Conservation (phyloP, 78 protist species). For the Dictyostelium purpureum region DNA sequence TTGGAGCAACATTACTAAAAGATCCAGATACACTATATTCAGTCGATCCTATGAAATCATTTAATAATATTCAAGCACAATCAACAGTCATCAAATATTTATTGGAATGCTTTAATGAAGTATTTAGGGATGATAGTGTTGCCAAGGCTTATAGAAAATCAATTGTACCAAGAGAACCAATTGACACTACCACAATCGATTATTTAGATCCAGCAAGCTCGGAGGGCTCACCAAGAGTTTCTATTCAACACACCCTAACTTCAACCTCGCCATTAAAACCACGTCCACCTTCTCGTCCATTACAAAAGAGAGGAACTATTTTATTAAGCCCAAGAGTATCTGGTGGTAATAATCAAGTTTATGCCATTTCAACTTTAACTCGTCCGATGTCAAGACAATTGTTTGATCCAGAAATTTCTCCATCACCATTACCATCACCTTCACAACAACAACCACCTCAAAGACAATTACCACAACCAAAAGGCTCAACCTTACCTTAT, state of each 20-base stretch:
- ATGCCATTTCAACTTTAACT: slow-evolving; percentile 37
- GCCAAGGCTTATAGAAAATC: slow-evolving; percentile 30
- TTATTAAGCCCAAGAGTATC: slow-evolving; percentile 28
- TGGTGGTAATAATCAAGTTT: slow-evolving; percentile 8
- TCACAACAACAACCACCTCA: slow-evolving; percentile 29
- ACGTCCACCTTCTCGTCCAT: slow-evolving; percentile 30
- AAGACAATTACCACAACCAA: neutral
- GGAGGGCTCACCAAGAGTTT: neutral
- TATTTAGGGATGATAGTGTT: slow-evolving; percentile 14
- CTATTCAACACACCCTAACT: neutral
- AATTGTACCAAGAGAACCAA: slow-evolving; percentile 21
- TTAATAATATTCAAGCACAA: slow-evolving; percentile 30
- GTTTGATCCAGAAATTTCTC: neutral
- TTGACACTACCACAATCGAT: slow-evolving; percentile 30
- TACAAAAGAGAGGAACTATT: slow-evolving; percentile 10
- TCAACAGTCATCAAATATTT: slow-evolving; percentile 40
- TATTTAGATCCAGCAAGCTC: slow-evolving; percentile 45
- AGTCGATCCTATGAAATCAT: slow-evolving; percentile 15
- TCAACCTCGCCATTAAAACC: slow-evolving; percentile 9
- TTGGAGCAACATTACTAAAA: slow-evolving; percentile 43
- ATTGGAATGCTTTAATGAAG: slow-evolving; percentile 10
- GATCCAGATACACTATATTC: slow-evolving; percentile 71
- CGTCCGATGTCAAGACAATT: slow-evolving; percentile 28
- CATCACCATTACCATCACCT: slow-evolving; percentile 40
- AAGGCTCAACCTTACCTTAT: neutral